phyloP scores from a whole-genome alignment of 495 filamentous ascomycete species.

The Parachaetomium inaequale region DNA sequence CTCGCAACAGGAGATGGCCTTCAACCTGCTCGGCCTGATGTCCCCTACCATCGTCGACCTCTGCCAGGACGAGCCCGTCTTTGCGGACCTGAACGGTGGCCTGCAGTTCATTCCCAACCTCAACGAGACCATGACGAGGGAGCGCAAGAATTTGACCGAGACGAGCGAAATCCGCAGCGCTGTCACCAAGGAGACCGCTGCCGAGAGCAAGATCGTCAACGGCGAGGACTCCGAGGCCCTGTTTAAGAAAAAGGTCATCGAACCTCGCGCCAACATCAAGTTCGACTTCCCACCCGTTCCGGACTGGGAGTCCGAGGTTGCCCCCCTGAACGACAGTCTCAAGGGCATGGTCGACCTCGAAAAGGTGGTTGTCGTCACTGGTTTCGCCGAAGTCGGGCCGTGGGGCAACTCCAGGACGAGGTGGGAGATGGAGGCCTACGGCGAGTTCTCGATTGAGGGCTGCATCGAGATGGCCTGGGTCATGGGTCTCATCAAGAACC shows the following conservation, averaged over 20 bases:
- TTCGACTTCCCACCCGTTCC: conserved; percentile 88
- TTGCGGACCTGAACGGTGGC: conserved; percentile 94
- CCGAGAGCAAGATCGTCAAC: conserved; percentile 97
- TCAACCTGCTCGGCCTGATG: conserved; percentile 97
- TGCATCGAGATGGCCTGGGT: conserved; percentile 99
- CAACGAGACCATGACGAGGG: conserved; percentile 86
- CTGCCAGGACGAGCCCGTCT: conserved; percentile 93
- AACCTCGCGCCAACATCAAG: conserved; percentile 96
- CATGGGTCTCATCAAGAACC: conserved; percentile 98
- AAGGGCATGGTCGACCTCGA: conserved; percentile 99
- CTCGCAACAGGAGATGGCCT: conserved; percentile 99
- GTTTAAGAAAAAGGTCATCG: conserved; percentile 89
- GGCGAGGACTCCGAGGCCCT: conserved; percentile 86
- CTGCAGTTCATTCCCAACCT: conserved; percentile 96
- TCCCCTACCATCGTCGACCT: conserved; percentile 89
- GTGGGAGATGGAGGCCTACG: conserved; percentile 98
- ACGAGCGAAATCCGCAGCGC: conserved; percentile 90
- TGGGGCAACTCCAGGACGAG: conserved; percentile 98
- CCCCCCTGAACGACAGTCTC: conserved; percentile 78
- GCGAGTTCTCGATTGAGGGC: conserved; percentile 94
- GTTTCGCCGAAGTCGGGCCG: conserved; percentile 92
- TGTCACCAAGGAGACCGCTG: conserved; percentile 90
- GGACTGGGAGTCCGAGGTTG: conserved; percentile 85
- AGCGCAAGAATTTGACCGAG: conserved; percentile 88
- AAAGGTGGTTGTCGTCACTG: conserved; percentile 95